Base-by-base conservation (phyloP, 805 yeast genomes). In the Saccharomycopsis malanga region DNA sequence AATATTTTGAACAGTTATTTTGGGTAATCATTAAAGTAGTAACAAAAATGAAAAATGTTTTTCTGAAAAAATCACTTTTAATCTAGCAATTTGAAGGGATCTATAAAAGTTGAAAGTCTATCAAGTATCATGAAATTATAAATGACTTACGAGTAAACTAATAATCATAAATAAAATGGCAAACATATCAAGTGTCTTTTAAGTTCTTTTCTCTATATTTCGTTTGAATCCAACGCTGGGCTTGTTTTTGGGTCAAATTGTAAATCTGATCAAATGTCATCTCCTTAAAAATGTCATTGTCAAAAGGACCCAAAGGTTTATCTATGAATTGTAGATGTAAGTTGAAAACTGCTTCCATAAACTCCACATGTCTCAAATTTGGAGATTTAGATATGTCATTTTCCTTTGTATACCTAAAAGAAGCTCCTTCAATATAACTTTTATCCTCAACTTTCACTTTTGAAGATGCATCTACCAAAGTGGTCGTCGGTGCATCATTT, bases 261-360 rank as follows among this genome's bases (percentile, higher is more conserved):
- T 30, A 47, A 34, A 47, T 47, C 30, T 47, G 39, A 5, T 47
- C 50, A 42, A 47, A 47, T 20, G 42, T 14, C 50, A 47, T 47
- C 22, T 42, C 44, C 23, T 38, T 47, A 27, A 20, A 42, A 4
- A 47, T 30, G n/a, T 47, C 44, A 7, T 4, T 15, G n/a, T 23
- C 21, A 34, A 42, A 42, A 23, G 46, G 46, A 6, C 50, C 50
- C 27, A 15, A n/a, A 10, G 50, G 50, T 3, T 37, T 23, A 15
- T 35, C n/a, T 15, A 42, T 30, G 43, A 47, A 47, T 32, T 47
- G 50, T n/a, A 47, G 22, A 24, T 47, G 46, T 9, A 47, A 24
- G 18, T 47, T 22, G 27, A 23, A 14, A 15, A 47, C 48, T n/a
- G 50, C 46, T 17, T 42, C 29, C 27, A 37, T 34, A 22, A 46